phyloP scores from a whole-genome alignment of 2,329 filamentous ascomycete genomes.

The Fonsecaea pugnacius region DNA sequence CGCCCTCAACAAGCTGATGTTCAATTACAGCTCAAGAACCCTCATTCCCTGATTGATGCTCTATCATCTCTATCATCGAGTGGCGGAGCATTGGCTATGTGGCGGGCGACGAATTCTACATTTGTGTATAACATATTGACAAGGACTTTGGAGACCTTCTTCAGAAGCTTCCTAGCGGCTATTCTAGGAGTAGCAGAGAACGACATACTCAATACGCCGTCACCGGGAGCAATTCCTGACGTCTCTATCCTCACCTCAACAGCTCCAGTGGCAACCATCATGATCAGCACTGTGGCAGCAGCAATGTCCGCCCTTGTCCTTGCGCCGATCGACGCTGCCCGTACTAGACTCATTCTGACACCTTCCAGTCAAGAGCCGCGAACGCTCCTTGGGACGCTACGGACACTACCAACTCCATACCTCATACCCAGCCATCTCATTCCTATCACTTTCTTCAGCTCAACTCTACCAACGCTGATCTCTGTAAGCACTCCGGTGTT shows the following conservation, averaged over 20 bases:
- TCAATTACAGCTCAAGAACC: slow-evolving; percentile 71
- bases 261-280: slow-evolving; percentile 78
- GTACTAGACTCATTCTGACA: slow-evolving; percentile 84
- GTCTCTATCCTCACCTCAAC: slow-evolving; percentile 77
- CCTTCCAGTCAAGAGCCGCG: slow-evolving; percentile 74
- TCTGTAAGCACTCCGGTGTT: slow-evolving; percentile 82
- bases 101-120: slow-evolving; percentile 90
- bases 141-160: slow-evolving; percentile 88
- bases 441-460: slow-evolving; percentile 84
- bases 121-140: slow-evolving; percentile 89
- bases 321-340: slow-evolving; percentile 84
- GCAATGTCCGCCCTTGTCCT: slow-evolving; percentile 77
- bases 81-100: slow-evolving; percentile 87
- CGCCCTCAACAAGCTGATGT: slow-evolving; percentile 49
- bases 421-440: slow-evolving; percentile 72
- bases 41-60: slow-evolving; percentile 83
- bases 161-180: slow-evolving; percentile 85
- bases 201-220: slow-evolving; percentile 50
- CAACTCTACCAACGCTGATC: slow-evolving; percentile 80
- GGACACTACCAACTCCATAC: slow-evolving; percentile 70
- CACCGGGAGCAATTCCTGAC: slow-evolving; percentile 46
- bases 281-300: slow-evolving; percentile 69
- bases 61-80: slow-evolving; percentile 86
- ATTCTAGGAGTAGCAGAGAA: slow-evolving; percentile 88
- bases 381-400: slow-evolving; percentile 76